Conservation (phyloP, 805 yeast genomes). For the Hemisphaericaspora nanyangensis region DNA sequence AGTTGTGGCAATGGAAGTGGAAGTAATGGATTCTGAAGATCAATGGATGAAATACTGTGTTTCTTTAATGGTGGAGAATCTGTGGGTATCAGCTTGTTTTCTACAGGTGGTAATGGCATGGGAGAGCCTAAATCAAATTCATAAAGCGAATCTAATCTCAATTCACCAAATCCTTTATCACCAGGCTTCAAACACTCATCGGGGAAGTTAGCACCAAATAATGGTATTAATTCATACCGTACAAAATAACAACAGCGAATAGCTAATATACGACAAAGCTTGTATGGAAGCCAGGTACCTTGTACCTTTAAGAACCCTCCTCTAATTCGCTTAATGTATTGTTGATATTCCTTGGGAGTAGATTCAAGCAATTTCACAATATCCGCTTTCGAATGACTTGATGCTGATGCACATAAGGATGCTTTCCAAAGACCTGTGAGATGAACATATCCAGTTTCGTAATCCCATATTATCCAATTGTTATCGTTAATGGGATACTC, state of each 20-base stretch:
- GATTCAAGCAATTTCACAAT: constrained; percentile 67
- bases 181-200: constrained; percentile 54
- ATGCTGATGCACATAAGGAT: constrained; percentile 17
- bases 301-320: constrained; percentile 92
- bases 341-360: constrained; percentile 58
- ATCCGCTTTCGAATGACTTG: constrained; percentile 54
- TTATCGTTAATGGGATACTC: constrained; percentile 68
- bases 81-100: no score
- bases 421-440: constrained; percentile 86
- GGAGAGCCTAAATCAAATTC: not conserved
- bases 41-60: not conserved
- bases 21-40: not conserved
- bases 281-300: constrained; percentile 88
- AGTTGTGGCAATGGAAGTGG: not conserved
- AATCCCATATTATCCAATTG: constrained; percentile 77
- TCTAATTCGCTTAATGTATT: constrained; percentile 65
- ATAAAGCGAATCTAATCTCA: constrained; percentile 37
- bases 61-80: not conserved
- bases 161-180: constrained; percentile 63
- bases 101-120: not conserved
- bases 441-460: constrained; percentile 79
- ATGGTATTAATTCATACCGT: constrained; percentile 69
- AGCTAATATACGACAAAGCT: constrained; percentile 64
- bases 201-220: constrained; percentile 73
- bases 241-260: constrained; percentile 73